Evolutionary conservation across 1,139 yeast species (phyloP), one percentile per base, ranked within the genome.

Genomic region (Fermentozyma sake): DNA sequence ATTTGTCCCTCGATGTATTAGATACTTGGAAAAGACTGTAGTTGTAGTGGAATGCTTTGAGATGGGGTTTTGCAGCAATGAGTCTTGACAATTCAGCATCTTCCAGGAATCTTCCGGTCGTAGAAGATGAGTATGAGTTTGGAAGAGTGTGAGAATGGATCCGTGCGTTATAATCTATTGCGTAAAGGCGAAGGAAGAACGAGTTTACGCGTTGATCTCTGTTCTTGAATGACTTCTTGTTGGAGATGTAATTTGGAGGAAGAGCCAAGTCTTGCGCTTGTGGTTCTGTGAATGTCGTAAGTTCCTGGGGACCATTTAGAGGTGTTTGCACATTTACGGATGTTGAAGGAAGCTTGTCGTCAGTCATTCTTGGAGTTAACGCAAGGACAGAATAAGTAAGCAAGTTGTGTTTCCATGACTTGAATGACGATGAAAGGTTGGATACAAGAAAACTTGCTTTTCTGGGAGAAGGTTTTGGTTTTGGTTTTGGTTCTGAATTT

Each of bases 161-260:
- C 26, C 72, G 48, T 4, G 69, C 58, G 13, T 52, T 48, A 38
- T 48, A 63, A 42, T 72, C 76, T 22, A 61, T 48, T 4, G 79
- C 72, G 38, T 72, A 73, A 19, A 67, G 47, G 21, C 66, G 48
- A 17, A 73, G 52, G 31, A 72, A 72, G 6, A 49, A 44, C 16
- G 72, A 45, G 38, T 72, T 72, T 16, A 69, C 52, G 22, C 79
- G 51, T 22, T 58, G 63, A 33, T 72, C 76, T 35, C 79, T 50
- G 24, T 60, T 53, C 31, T 53, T 60, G 37, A 51, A 55, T 3
- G 46, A 29, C 12, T 23, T 18, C 9, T 22, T 22, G 14, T 22
- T 9, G 7, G 18, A 11, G 6, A 19, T 12, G 6, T 18, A 19
- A 11, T 12, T 16, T n/a, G 12, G 14, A 5, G 19, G 15, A 11